Evolutionary conservation across 176 grass and related monocot genomes (phyloP).

Genomic region (Paspalum notatum): DNA sequence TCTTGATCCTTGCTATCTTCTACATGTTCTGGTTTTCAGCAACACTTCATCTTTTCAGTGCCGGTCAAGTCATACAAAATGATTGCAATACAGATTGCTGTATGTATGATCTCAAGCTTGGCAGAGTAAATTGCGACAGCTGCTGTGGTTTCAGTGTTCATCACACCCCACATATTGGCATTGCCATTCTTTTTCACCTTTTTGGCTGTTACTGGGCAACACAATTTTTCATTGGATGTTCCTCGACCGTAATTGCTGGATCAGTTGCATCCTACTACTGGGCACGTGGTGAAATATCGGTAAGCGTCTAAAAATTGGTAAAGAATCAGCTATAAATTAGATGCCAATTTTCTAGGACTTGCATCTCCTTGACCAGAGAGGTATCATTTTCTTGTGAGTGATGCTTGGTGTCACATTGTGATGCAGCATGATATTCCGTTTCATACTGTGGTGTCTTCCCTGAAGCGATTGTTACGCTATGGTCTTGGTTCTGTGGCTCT

Average conservation of each 20-base stretch:
- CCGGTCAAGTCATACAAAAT: constrained; percentile 74
- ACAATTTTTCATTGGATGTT: constrained; percentile 75
- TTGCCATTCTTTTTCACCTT: constrained; percentile 88
- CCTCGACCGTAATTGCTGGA: constrained; percentile 86
- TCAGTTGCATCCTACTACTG: constrained; percentile 96
- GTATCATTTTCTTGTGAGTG: background rate
- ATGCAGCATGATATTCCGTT: constrained; percentile 90
- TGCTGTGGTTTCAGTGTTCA: constrained; percentile 94
- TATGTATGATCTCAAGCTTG: constrained; percentile 78
- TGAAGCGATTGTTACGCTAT: constrained; percentile 79
- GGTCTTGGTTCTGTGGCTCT: constrained; percentile 89
- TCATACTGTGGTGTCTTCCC: constrained; percentile 75
- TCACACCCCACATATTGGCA: constrained; percentile 80
- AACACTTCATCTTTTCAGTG: constrained; percentile 86
- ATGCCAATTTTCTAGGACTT: background rate
- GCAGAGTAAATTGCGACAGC: constrained; percentile 82
- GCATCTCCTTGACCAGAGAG: background rate
- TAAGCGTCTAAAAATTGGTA: constrained; percentile 41
- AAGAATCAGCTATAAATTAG: background rate
- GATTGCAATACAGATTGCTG: constrained; percentile 81
- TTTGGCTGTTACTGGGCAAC: constrained; percentile 93
- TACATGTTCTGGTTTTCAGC: constrained; percentile 97
- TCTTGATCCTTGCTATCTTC: constrained; percentile 75
- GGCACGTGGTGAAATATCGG: constrained; percentile 84
- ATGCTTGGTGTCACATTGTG: constrained; percentile 26